These are phyloP conservation scores for Trametes villosa DNA, from an alignment of 768 basidiomycete genomes.

Conservation along the genomic window DNA sequence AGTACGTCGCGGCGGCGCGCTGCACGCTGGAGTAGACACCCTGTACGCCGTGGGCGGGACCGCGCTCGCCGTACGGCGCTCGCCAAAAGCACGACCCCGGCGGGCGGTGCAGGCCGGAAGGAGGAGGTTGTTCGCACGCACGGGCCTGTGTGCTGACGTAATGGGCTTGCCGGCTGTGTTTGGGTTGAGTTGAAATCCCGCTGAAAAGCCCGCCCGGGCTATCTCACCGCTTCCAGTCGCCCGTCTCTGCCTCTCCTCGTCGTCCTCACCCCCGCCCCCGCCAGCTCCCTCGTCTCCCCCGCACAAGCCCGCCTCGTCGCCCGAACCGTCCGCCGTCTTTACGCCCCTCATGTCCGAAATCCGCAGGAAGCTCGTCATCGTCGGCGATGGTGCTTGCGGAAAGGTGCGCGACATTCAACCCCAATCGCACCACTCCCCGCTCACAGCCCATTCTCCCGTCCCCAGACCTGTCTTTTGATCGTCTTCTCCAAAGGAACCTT, in stretches of 20 bases:
- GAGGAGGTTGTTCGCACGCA: slow-evolving; percentile 25
- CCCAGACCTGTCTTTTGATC: slow-evolving; percentile 89
- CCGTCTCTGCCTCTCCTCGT: slow-evolving; percentile 17
- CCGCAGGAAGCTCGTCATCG: slow-evolving; percentile 97
- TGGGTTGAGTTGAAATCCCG: slow-evolving; percentile 20
- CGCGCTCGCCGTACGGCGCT: background rate
- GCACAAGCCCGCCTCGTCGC: slow-evolving; percentile 8
- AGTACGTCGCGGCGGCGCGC: slow-evolving; percentile 51
- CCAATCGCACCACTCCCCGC: slow-evolving; percentile 20
- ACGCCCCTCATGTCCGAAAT: slow-evolving; percentile 83
- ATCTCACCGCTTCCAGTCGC: slow-evolving; percentile 27
- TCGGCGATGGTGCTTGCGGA: slow-evolving; percentile 97
- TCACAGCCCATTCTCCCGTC: slow-evolving; percentile 16
- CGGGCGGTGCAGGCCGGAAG: slow-evolving; percentile 11
- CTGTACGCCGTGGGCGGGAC: background rate
- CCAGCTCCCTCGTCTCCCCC: slow-evolving; percentile 2
- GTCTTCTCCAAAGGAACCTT: slow-evolving; percentile 97
- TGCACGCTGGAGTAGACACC: background rate
- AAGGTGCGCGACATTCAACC: slow-evolving; percentile 56
- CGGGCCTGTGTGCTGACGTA: slow-evolving; percentile 26
- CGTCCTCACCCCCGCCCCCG: slow-evolving; percentile 15
- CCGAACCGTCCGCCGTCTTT: background rate
- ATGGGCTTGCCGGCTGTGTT: slow-evolving; percentile 21
- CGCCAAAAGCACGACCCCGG: background rate
- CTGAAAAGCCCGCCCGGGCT: slow-evolving; percentile 32